Percentiles rank a stretch among this genome's conserved stretches.
phyloP scores from a whole-genome alignment of 331 rosid species.

The Pyrus hybrid region DNA sequence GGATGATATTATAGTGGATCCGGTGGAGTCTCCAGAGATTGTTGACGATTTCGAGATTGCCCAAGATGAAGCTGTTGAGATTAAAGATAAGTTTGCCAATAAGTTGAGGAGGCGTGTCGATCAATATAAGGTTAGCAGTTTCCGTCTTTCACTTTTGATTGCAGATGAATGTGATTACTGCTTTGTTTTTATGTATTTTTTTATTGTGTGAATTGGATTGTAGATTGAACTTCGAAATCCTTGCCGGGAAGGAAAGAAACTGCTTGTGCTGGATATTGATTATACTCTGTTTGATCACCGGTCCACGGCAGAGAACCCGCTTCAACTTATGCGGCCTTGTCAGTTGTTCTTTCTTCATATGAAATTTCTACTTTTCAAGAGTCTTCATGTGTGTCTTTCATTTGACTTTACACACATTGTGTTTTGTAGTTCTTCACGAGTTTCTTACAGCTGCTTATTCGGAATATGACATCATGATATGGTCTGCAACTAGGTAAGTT shows the following conservation, averaged over 20 bases:
- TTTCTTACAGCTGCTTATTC: constrained; percentile 75
- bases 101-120: constrained; percentile 58
- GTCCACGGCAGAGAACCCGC: constrained; percentile 93
- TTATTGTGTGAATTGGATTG: background rate
- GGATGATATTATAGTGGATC: constrained; percentile 79
- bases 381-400: background rate
- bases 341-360: background rate
- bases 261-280: constrained; percentile 93
- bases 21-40: constrained; percentile 67
- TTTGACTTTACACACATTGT: background rate
- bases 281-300: constrained; percentile 94
- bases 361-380: background rate
- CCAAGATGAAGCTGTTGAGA: constrained; percentile 64
- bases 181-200: background rate
- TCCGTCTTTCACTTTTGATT: background rate
- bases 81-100: constrained; percentile 66
- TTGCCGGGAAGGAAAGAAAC: constrained; percentile 84
- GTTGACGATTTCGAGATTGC: constrained; percentile 83
- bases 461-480: constrained; percentile 85
- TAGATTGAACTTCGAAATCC: constrained; percentile 72
- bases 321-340: constrained; percentile 91
- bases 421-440: constrained; percentile 48
- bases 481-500: constrained; percentile 95
- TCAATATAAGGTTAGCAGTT: constrained; percentile 48
- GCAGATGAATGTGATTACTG: too few species aligned